Evolutionary conservation across 2,329 filamentous ascomycete genomes (phyloP), one percentile per base, ranked within the genome.

Genomic region (Acephala macrosclerotiorum): DNA sequence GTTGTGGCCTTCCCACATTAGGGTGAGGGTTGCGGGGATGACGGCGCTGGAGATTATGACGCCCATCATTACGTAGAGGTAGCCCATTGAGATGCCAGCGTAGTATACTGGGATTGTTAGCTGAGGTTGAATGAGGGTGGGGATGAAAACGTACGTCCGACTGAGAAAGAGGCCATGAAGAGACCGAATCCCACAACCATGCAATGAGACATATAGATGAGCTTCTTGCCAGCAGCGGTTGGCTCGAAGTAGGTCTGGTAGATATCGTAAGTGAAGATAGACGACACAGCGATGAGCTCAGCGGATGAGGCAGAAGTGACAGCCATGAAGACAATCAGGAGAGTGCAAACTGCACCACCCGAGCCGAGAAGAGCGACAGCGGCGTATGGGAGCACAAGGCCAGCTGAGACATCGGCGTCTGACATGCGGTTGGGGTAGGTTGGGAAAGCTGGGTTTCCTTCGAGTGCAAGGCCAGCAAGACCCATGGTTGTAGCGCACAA

Each of bases 221-320:
- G 86, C 38, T 86, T 86, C 74, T 87, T 89, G 20, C 94, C 93
- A 60, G 86, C 89, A 7, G 94, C 94, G 0, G 80, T 76, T 0
- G 93, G 93, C 69, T 96, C 91, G 80, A 97, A 85, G 77, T 97
- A 97, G 0, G 91, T 93, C 68, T 94, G 90, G 80, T 96, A 97
- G 70, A 96, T 85, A 75, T 97, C 93, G 76, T 96, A 97, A 0
- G 93, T 96, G 79, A 90, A 89, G 78, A 97, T 96, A 9, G 91
- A 94, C 1, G 91, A 95, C 0, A 96, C 92, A 2, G 94, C 92
- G 65, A 97, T 95, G 6, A 97, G 81, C 76, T 97, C 91, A 0
- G 93, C 90, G 1, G 91, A 94, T 69, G 91, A 91, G 0, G 93
- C 91, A 1, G 89, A 93, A 47, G 94, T 97, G 25, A 97, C 93